Conservation (phyloP, 176 grass and related monocot species). For the Stipa capillata region DNA sequence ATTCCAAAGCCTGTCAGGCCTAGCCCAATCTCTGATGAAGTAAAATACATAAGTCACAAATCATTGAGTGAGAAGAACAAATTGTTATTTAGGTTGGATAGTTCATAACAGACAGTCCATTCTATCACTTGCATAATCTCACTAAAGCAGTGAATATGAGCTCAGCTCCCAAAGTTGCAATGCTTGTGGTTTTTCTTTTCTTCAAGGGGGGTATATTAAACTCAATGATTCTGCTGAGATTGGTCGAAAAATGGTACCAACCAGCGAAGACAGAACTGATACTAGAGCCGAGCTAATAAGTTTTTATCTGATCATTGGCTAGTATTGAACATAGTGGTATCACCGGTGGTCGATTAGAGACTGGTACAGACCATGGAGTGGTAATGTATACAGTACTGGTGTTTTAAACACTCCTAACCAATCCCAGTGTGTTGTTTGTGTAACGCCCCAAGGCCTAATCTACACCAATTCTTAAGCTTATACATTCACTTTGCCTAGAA, state of each 20-base stretch:
- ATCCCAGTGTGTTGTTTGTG: background rate
- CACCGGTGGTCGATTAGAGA: background rate
- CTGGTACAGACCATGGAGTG: background rate
- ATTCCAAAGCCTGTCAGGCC: constrained; percentile 93
- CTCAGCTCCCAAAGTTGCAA: no score
- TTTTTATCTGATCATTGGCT: background rate
- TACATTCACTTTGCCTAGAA: background rate
- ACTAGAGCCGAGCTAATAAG: background rate
- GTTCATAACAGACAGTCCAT: background rate
- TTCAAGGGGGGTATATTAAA: background rate
- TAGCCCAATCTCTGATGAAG: constrained; percentile 70
- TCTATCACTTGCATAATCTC: background rate
- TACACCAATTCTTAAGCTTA: background rate
- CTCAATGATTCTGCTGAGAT: background rate
- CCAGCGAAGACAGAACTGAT: background rate
- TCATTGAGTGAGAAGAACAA: constrained; percentile 16
- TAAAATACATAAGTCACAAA: background rate
- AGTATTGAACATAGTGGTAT: background rate
- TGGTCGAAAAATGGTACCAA: background rate
- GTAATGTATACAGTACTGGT: background rate
- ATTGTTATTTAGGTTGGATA: background rate
- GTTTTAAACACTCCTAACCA: background rate
- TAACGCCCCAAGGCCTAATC: background rate
- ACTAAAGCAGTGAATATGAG: background rate
- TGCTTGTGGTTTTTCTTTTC: background rate